phyloP scores from a whole-genome alignment of 1,284 basidiomycete species.

The Trichosporon sp. region DNA sequence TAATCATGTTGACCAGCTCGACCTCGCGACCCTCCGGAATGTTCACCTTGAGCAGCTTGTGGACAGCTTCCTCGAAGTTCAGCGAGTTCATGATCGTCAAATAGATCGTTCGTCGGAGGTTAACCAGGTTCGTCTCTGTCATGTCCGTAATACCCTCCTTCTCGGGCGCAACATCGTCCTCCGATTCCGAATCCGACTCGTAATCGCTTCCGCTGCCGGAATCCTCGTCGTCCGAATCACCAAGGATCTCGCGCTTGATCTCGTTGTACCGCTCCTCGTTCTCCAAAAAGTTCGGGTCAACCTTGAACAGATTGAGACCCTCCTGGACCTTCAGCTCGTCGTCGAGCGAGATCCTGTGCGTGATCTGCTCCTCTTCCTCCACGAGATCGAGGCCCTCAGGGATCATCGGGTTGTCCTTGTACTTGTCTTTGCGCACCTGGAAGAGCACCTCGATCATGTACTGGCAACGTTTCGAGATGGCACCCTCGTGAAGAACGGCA shows the following conservation, averaged over 20 bases:
- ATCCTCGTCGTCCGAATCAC: constrained; percentile 55
- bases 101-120: constrained; percentile 89
- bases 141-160: constrained; percentile 89
- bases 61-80: constrained; percentile 97
- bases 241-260: constrained; percentile 92
- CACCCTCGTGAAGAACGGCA: constrained; percentile 89
- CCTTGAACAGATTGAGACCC: constrained; percentile 92
- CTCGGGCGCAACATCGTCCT: constrained; percentile 60
- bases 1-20: constrained; percentile 96
- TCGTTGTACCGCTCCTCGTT: constrained; percentile 90
- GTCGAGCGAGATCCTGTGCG: constrained; percentile 85
- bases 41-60: constrained; percentile 92
- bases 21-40: constrained; percentile 91
- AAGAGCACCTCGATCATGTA: constrained; percentile 99
- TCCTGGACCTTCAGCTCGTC: constrained; percentile 92
- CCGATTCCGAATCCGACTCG: constrained; percentile 61
- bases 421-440: constrained; percentile 96
- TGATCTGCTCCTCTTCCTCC: constrained; percentile 95
- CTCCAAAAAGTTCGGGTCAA: constrained; percentile 79
- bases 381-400: constrained; percentile 93
- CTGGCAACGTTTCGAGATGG: constrained; percentile 92
- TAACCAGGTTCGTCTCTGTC: constrained; percentile 93
- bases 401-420: constrained; percentile 94
- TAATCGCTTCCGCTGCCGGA: constrained; percentile 65
- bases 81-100: constrained; percentile 97